Base-by-base conservation (phyloP, 1,139 yeast species). In the Yamadazyma diospyri region DNA sequence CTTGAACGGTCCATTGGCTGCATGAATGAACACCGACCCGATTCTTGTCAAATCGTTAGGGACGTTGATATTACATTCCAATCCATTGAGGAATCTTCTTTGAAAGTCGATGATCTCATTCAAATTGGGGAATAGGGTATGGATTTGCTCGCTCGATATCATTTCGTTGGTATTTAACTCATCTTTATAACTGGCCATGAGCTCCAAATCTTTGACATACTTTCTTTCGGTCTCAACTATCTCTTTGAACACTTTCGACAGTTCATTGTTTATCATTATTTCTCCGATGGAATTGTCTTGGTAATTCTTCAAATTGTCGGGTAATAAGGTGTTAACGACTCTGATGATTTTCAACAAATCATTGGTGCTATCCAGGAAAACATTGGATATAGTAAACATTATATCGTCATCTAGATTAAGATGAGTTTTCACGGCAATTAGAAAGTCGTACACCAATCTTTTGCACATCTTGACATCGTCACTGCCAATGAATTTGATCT, bases 21-120 rank as follows among this genome's bases (percentile, higher is more conserved):
- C 84, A 68, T 83, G 82, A 41, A 85, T 70, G 55, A 92, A 92
- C 1, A 89, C 72, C 2, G 94, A 82, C 1, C 98, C 98, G 33
- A 89, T 77, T 39, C 96, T 71, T 55, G 89, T 97, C 48, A 79
- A 78, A 41, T 76, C 74, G 17, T 79, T 73, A 4, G 89, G 85
- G 6, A 84, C 81, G 28, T 78, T 69, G 5, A 88, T 80, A 57
- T 89, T 89, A 50, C 92, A 85, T 60, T 92, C 99, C 39, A 89
- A 61, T 0, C 97, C 95, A 32, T 86, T 79, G 36, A 92, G 63
- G 39, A 92, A 82, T 45, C 96, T 72, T 50, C 97, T 75, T 63
- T 94, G 98, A 55, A 89, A 88, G 59, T 92, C 98, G 30, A 92
- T 75, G 27, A 92, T 78, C 42, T 82, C 88, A 40, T 76, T 74